Evolutionary conservation across 2,329 filamentous ascomycete genomes (phyloP), one percentile per base, ranked within the genome.

Genomic region (Xenosphaeropsis pyriputrescens): DNA sequence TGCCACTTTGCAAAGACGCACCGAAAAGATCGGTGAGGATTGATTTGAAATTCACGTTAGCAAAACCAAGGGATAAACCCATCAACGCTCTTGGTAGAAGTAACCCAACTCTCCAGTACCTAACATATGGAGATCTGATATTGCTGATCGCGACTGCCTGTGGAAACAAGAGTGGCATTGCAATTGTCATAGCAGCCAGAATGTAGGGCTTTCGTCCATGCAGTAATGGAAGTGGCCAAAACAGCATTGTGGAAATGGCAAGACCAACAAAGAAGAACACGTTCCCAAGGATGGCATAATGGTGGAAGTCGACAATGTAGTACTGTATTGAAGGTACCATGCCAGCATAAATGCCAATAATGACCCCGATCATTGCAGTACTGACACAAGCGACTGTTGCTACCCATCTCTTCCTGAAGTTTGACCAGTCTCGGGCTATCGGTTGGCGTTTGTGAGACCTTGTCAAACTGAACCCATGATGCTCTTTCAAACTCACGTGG

Each of bases 241-340:
- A 72, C 41, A 85, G 59, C 39, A 84, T 68, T 0, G 76, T 82
- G 0, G 80, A 72, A 30, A 86, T 56, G 0, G 79, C 78, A 44
- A 88, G 64, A 7, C 79, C 80, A 22, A 80, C 50, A 51, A 82
- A 88, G 38, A 85, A 69, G 18, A 75, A 68, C 13, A 82, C 78
- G 47, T 88, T 88, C 3, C 83, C 83, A 29, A 84, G 63, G 18
- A 85, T 75, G 2, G 75, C 68, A 41, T 72, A 65, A 48, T 85
- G 79, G 33, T 72, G 59, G 42, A 76, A 66, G 47, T 86, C 80
- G 17, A 74, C 75, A 44, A 88, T 72, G 48, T 75, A 77, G 53
- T 85, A 85, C 51, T 86, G 81, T 18, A 88, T 83, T 3, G 75
- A 72, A n/a, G 82, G 80, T 1, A 85, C 80, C 46, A 85, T 69